Base-by-base conservation (phyloP, 805 yeast species). In the Peterozyma toletana region DNA sequence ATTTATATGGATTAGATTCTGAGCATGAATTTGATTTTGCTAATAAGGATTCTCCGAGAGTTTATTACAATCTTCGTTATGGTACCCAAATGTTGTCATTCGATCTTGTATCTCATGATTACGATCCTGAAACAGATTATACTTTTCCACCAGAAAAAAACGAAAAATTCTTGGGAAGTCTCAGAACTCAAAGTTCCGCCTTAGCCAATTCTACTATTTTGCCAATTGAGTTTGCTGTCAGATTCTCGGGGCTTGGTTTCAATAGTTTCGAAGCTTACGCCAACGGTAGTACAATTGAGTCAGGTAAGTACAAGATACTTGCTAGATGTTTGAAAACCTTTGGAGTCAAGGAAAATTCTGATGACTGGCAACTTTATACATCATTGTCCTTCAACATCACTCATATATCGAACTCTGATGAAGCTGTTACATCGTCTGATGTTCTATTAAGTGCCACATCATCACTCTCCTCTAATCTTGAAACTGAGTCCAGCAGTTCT, bases 81-180 rank as follows among this genome's bases (percentile, higher is more conserved):
- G 52, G 52, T 34, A 44, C 47, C 50, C 50, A 17, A 48, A 47
- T 29, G 14, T n/a, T n/a, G n/a, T n/a, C n/a, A n/a, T n/a, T n/a
- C n/a, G n/a, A n/a, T n/a, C n/a, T n/a, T n/a, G n/a, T n/a, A n/a
- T n/a, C n/a, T n/a, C n/a, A n/a, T n/a, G n/a, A n/a, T n/a, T n/a
- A n/a, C n/a, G n/a, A n/a, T n/a, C n/a, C n/a, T n/a, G n/a, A n/a
- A n/a, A n/a, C n/a, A n/a, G n/a, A n/a, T n/a, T n/a, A n/a, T n/a
- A n/a, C n/a, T n/a, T n/a, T n/a, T n/a, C n/a, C n/a, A n/a, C n/a
- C n/a, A n/a, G n/a, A n/a, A n/a, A n/a, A 43, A 2, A 41, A 44
- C 39, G 37, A 29, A 16, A 38, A 44, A 9, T 47, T 29, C 29
- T 11, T 44, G 33, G 48, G 43, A 13, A 33, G 46, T 13, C 5